A percentile compares a stretch with the other conserved stretches of the same genome.
Conservation (phyloP, 129 eudicot genomes). For the Tagetes patula region DNA sequence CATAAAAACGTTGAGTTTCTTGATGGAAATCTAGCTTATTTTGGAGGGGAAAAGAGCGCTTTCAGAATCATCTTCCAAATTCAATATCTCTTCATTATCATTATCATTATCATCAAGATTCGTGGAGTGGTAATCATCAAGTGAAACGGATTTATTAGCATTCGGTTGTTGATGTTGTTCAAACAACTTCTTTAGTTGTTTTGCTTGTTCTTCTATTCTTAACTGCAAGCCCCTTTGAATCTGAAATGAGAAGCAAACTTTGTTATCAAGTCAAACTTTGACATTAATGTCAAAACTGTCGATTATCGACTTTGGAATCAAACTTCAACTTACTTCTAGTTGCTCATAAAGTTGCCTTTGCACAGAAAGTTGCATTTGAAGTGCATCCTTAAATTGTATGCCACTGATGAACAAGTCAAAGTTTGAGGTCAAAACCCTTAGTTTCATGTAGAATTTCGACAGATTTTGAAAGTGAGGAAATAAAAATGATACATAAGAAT, state of each 20-base stretch:
- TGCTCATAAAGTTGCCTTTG: slow-evolving; percentile 86
- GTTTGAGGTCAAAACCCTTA: not conserved
- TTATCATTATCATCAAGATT: slow-evolving; percentile 31
- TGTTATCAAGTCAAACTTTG: slow-evolving; percentile 20
- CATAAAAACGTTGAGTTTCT: slow-evolving; percentile 16
- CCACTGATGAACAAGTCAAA: slow-evolving; percentile 40
- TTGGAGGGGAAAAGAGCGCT: slow-evolving; percentile 40
- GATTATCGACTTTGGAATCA: not conserved
- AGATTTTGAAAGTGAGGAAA: not conserved
- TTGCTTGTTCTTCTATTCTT: slow-evolving; percentile 83
- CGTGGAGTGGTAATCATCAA: slow-evolving; percentile 24
- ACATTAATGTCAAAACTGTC: slow-evolving; percentile 5
- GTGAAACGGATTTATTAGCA: slow-evolving; percentile 38
- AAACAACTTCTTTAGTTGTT: slow-evolving; percentile 69
- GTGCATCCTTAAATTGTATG: slow-evolving; percentile 65
- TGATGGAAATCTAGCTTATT: slow-evolving; percentile 40
- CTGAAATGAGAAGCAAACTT: slow-evolving; percentile 25
- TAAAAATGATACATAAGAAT: not conserved
- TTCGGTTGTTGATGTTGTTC: slow-evolving; percentile 71
- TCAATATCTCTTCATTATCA: slow-evolving; percentile 31
- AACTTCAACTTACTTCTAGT: slow-evolving; percentile 51
- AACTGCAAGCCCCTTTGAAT: slow-evolving; percentile 69
- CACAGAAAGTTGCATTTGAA: slow-evolving; percentile 81
- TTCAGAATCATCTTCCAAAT: slow-evolving; percentile 41
- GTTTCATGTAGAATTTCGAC: not conserved